Evolutionary conservation across 805 yeast genomes (phyloP), one percentile per base, ranked within the genome.

Genomic region (Starmerella bombi): DNA sequence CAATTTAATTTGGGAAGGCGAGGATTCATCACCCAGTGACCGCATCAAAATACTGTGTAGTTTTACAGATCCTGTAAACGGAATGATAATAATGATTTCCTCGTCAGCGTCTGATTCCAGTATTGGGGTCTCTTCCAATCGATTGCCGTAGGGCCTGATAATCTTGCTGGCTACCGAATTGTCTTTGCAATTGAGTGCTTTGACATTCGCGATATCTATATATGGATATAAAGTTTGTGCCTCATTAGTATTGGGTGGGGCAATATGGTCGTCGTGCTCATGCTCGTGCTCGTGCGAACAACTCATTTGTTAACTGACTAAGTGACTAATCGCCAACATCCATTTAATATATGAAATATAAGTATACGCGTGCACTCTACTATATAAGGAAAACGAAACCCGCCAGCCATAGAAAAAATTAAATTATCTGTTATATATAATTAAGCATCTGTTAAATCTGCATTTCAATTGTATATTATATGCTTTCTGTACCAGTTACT

Each of bases 81-180:
- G 96, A 22, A 88, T 71, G 39, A 74, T 71, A 25, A 88, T 50
- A 25, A 86, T 70, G 50, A 86, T 49, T 56, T 88, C 95, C 43
- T 77, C 73, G 54, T 88, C 97, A 2, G 80, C 75, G 56, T 86
- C 95, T 1, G 81, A 72, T 59, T 72, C 62, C 34, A 75, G 55
- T 63, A 60, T 52, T 28, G 61, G 47, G 63, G 74, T 44, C 45
- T 65, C 49, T 28, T 64, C 58, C 45, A 71, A 74, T 51, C 71
- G 71, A 5, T 66, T 63, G 1, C 66, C 70, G 35, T 65, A 59
- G 2, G 64, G 50, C 48, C 76, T 77, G 58, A 86, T 71, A 17
- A 84, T 62, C 20, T 47, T 46, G 38, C 63, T 51, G 6, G 79
- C 79, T 1, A 65, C 63, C n/a, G 63, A 62, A 1, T 65, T 65